A percentile compares a stretch with the other conserved stretches of the same genome.
Conservation (phyloP, 345 rosid species). For the Excoecaria agallocha region DNA sequence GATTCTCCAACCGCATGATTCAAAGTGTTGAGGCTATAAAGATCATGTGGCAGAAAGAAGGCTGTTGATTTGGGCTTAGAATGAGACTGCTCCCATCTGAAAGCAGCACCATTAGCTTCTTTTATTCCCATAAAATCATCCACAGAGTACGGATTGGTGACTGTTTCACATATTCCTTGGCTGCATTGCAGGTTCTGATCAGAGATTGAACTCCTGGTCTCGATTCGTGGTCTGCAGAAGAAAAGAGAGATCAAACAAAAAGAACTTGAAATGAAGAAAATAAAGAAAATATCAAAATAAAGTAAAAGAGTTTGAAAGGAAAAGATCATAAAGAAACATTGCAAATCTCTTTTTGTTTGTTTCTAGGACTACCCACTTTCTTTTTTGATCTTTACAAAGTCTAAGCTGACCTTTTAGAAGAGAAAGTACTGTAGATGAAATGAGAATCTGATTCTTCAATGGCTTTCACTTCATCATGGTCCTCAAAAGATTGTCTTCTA, state of each 20-base stretch:
- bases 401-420: constrained; percentile 45
- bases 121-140: constrained; percentile 40
- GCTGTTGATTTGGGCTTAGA: constrained; percentile 20
- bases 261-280: constrained; percentile 11
- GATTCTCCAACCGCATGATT: constrained; percentile 31
- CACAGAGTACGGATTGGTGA: constrained; percentile 30
- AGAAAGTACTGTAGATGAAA: constrained; percentile 18
- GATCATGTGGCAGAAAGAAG: constrained; percentile 31
- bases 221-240: constrained; percentile 40
- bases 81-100: constrained; percentile 35
- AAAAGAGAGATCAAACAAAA: constrained; percentile 21
- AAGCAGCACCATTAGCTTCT: constrained; percentile 37
- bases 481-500: constrained; percentile 43
- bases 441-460: constrained; percentile 48
- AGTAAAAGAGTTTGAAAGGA: constrained; percentile 16
- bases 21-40: constrained; percentile 15
- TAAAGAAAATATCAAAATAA: constrained; percentile 16
- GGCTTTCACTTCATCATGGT: constrained; percentile 34
- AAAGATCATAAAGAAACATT: constrained; percentile 22
- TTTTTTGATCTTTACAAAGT: constrained; percentile 3
- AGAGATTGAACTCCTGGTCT: constrained; percentile 46
- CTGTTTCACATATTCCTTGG: constrained; percentile 38
- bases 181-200: constrained; percentile 49
- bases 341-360: constrained; percentile 33
- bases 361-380: constrained; percentile 20